Evolutionary conservation across 2,329 filamentous ascomycete species (phyloP), one percentile per base, ranked within the genome.

Genomic region (Paecilomyces variotii): DNA sequence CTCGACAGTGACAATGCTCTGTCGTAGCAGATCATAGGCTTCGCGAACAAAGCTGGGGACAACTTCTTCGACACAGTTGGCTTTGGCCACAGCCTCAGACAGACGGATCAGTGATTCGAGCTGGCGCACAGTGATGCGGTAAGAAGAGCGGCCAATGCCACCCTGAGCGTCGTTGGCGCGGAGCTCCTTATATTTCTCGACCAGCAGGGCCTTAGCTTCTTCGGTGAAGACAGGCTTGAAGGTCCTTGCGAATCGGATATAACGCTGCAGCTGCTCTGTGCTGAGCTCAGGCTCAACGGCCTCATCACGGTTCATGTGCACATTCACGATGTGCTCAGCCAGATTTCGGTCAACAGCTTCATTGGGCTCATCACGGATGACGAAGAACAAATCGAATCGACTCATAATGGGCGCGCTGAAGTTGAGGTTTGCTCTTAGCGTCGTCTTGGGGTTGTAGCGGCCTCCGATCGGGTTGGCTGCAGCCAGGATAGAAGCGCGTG

Each of bases 321-420:
- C 88, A 60, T 87, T 87, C 61, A 99, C 93, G 69, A 99, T 99
- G 74, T 99, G 94, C 69, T 93, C 85, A 2, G 94, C 94, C 3
- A 99, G 82, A 70, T 95, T 91, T 58, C 91, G 88, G 72, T 99
- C 94, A 34, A 96, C 86, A 45, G 84, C 78, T 77, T 97, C 93
- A 70, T 97, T 96, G 73, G 93, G 97, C 69, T 99, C 94, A 72
- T 99, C 94, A 0, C 97, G 84, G 27, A 99, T 89, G 56, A 99
- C 91, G 71, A 99, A 99, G 82, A 99, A 99, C 9, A 99, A 82
- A 79, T 99, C 94, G 76, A 99, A 99, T 80, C 94, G 90, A 56
- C 91, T 96, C 94, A 99, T 99, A 79, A 99, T 99, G 59, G 94
- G 94, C 1, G 94, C 94, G 27, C 88, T 93, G 90, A 99, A 97